A percentile compares a stretch with the other conserved stretches of the same genome.
These are phyloP conservation scores for Nicotiana paniculata DNA, from an alignment of 257 asterid genomes.

Conservation along the genomic window DNA sequence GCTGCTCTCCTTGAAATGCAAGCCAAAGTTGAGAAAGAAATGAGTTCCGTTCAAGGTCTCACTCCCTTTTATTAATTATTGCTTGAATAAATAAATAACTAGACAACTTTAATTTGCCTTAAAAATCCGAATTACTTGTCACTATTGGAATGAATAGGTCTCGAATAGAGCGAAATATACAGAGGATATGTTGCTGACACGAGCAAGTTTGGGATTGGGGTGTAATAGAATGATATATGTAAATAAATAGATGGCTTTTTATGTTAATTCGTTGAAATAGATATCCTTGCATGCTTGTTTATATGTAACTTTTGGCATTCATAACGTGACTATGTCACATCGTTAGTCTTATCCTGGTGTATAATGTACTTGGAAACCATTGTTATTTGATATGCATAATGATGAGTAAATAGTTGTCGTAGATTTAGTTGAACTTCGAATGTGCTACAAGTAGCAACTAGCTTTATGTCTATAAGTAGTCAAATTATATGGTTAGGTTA, in stretches of 20 bases:
- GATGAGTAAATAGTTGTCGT: background rate
- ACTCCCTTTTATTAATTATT: no score
- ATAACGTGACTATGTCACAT: no score
- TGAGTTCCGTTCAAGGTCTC: slow-evolving; percentile 66
- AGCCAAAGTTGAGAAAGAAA: slow-evolving; percentile 72
- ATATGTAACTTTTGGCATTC: background rate
- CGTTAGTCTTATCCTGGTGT: no score
- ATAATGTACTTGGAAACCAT: no score
- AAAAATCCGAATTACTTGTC: background rate
- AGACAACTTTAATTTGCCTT: background rate
- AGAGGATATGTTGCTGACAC: background rate
- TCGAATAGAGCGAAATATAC: background rate
- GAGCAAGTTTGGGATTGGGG: background rate
- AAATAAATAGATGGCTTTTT: background rate
- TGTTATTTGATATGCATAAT: background rate
- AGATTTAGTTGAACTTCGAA: background rate
- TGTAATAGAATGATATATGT: background rate
- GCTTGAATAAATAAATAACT: no score
- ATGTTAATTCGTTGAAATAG: no score
- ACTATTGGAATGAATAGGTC: background rate
- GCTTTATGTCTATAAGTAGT: background rate
- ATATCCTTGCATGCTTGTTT: no score
- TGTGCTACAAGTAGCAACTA: background rate
- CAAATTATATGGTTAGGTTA: background rate
- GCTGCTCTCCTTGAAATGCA: slow-evolving; percentile 84